These are phyloP conservation scores for Vavraia culicis DNA, from an alignment of 371 early-diverging fungal species.

Conservation along the genomic window DNA sequence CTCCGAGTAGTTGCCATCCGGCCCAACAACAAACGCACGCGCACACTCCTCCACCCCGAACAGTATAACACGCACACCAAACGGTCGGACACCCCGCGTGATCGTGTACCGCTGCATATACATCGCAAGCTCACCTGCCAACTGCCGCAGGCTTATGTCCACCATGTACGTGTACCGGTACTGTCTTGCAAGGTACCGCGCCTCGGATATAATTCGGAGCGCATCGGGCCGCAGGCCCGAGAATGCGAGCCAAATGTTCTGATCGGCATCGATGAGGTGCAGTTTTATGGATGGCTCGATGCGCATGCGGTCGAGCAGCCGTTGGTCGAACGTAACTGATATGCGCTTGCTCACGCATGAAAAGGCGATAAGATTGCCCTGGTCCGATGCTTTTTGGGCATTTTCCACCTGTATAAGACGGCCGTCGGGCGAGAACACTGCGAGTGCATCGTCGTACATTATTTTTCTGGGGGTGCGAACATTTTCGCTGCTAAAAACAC, in stretches of 20 bases:
- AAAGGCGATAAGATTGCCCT: slow-evolving; percentile 54
- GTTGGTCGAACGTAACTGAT: slow-evolving; percentile 57
- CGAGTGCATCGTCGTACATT: slow-evolving; percentile 52
- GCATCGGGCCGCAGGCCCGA: slow-evolving; percentile 43
- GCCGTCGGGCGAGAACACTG: slow-evolving; percentile 97
- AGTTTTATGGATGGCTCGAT: slow-evolving; percentile 82
- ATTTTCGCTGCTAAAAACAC: too few relatives aligned
- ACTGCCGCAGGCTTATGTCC: slow-evolving; percentile 77
- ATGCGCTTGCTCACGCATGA: slow-evolving; percentile 20
- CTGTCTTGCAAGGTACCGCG: slow-evolving; percentile 23
- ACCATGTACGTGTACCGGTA: slow-evolving; percentile 44
- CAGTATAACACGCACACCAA: slow-evolving; percentile 84
- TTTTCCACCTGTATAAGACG: slow-evolving; percentile 99
- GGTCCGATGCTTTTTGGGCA: slow-evolving; percentile 88
- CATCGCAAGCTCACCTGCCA: slow-evolving; percentile 46
- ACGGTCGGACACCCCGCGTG: slow-evolving; percentile 87
- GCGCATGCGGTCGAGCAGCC: slow-evolving; percentile 72
- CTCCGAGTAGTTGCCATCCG: slow-evolving; percentile 88
- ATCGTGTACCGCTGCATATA: slow-evolving; percentile 76
- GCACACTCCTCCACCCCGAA: slow-evolving; percentile 63
- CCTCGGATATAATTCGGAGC: slow-evolving; percentile 26
- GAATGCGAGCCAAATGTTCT: slow-evolving; percentile 79
- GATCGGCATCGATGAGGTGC: slow-evolving; percentile 80
- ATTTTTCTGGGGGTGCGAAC: too few relatives aligned
- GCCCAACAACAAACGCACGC: slow-evolving; percentile 76